Evolutionary conservation across 1,284 basidiomycete genomes (phyloP), one percentile per base, ranked within the genome.

Genomic region (Tilletia walkeri): DNA sequence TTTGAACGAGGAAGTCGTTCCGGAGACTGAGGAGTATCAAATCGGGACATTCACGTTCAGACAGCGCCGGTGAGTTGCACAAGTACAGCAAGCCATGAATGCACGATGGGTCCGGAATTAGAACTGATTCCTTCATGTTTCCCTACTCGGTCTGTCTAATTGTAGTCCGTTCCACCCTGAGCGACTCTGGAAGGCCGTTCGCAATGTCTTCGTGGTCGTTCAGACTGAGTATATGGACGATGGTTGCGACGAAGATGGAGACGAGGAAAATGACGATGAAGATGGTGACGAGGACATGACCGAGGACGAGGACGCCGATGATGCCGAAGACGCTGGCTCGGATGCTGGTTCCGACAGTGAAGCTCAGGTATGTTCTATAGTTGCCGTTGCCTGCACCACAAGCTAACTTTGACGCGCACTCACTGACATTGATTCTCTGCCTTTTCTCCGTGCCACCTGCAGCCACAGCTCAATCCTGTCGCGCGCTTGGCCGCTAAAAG

Each of bases 131-230:
- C 66, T 73, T 78, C 30, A 81, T 7, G 65, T 73, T 78, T 36
- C 81, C 7, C 30, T 20, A 7, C 18, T 34, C 48, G 84, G 85
- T 86, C 84, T 73, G 72, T 79, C 10, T 34, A 78, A 82, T 14
- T 74, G 84, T 24, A 73, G 85, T 10, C 86, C 86, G 0, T 86
- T 87, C 78, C 84, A 86, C 63, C 86, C 86, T 0, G 75, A 78
- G 24, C 79, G 86, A 20, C 77, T 87, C 0, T 87, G 86, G 86
- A 74, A 86, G 66, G 75, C 75, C 20, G 75, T 85, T 49, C 80
- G 86, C 30, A 73, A 84, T 34, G 84, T 84, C 6, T 85, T 86
- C 72, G 85, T 85, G 56, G 83, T 86, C 30, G 80, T 83, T 49
- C 81, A 82, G 69, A 76, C 74, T 66, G 81, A 81, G 69, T 82